Percentiles rank a stretch among this genome's conserved stretches.
Evolutionary conservation across 2,329 filamentous ascomycete genomes (phyloP).

Genomic region (Myriosclerotinia scirpicola): DNA sequence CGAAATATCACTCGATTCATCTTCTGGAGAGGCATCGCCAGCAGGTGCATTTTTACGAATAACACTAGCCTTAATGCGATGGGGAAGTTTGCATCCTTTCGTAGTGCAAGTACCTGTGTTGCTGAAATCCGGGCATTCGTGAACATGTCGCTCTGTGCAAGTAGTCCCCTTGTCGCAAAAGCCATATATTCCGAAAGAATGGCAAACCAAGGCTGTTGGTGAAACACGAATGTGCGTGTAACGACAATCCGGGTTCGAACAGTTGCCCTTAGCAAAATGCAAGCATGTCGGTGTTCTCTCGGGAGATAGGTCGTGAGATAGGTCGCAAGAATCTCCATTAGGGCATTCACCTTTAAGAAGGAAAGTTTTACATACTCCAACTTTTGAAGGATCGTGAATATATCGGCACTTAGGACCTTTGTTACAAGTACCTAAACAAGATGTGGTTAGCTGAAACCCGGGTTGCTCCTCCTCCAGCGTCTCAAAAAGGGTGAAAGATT

Average conservation of each 20-base stretch:
- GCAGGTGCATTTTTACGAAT: slow-evolving; percentile 62
- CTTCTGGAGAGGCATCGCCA: slow-evolving; percentile 46
- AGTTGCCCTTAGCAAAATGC: slow-evolving; percentile 87
- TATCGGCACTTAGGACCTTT: slow-evolving; percentile 80
- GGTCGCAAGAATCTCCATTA: slow-evolving; percentile 77
- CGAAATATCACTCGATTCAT: slow-evolving; percentile 67
- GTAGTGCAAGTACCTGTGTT: slow-evolving; percentile 82
- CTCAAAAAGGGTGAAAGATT: slow-evolving; percentile 32
- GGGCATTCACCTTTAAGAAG: slow-evolving; percentile 76
- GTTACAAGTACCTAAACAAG: slow-evolving; percentile 71
- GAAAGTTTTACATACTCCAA: slow-evolving; percentile 87
- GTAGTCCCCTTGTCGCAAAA: slow-evolving; percentile 81
- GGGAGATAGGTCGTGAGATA: slow-evolving; percentile 82
- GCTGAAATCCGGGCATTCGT: slow-evolving; percentile 93
- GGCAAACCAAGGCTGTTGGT: slow-evolving; percentile 76
- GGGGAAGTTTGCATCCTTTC: slow-evolving; percentile 79
- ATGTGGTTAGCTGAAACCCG: slow-evolving; percentile 39
- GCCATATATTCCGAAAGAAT: slow-evolving; percentile 78
- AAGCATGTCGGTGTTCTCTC: slow-evolving; percentile 85
- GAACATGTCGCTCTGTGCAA: slow-evolving; percentile 81
- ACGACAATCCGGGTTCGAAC: slow-evolving; percentile 80
- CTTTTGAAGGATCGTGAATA: slow-evolving; percentile 80
- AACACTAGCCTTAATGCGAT: slow-evolving; percentile 83
- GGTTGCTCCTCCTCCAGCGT: slow-evolving; percentile 30
- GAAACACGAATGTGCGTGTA: slow-evolving; percentile 84